Percentiles rank a stretch among this genome's conserved stretches.
Conservation (phyloP, 306 rosid genomes). For the Dalbergia cochinchinensis region DNA sequence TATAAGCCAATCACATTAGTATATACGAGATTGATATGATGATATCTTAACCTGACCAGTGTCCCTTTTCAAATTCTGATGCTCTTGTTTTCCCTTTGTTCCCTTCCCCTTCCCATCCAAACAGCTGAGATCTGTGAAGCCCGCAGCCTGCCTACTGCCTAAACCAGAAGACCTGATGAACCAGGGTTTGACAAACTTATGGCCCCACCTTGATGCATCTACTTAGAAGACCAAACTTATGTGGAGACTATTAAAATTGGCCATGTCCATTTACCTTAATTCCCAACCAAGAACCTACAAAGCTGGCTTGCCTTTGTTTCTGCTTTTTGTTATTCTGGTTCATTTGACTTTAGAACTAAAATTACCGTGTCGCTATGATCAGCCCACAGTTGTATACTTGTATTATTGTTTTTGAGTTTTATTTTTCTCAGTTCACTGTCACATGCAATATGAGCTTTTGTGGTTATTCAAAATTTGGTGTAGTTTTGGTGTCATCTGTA, state of each 20-base stretch:
- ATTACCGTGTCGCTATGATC: conserved; percentile 61
- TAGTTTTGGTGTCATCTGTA: conserved; percentile 57
- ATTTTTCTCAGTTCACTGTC: conserved; percentile 41
- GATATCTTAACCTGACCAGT: conserved; percentile 77
- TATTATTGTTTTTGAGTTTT: conserved; percentile 44
- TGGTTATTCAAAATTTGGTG: conserved; percentile 52
- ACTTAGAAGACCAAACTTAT: conserved; percentile 81
- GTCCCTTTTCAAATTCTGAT: conserved; percentile 88
- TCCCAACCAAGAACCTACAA: conserved; percentile 88
- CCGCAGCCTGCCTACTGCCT: conserved; percentile 97
- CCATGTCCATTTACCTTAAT: conserved; percentile 80
- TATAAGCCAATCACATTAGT: conserved; percentile 52
- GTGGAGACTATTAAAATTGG: conserved; percentile 70
- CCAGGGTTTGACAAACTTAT: conserved; percentile 94
- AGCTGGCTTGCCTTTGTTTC: conserved; percentile 64
- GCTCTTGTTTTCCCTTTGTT: conserved; percentile 89
- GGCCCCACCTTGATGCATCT: conserved; percentile 93
- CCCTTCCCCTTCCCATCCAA: conserved; percentile 94
- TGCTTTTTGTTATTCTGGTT: conserved; percentile 59
- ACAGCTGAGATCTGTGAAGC: conserved; percentile 99
- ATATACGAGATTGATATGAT: conserved; percentile 56
- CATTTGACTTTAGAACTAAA: conserved; percentile 56
- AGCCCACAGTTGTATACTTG: conserved; percentile 51
- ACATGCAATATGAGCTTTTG: conserved; percentile 50
- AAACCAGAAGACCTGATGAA: conserved; percentile 97